Evolutionary conservation across 2,329 filamentous ascomycete species (phyloP).

Genomic region (Apiospora rasikravindrae): DNA sequence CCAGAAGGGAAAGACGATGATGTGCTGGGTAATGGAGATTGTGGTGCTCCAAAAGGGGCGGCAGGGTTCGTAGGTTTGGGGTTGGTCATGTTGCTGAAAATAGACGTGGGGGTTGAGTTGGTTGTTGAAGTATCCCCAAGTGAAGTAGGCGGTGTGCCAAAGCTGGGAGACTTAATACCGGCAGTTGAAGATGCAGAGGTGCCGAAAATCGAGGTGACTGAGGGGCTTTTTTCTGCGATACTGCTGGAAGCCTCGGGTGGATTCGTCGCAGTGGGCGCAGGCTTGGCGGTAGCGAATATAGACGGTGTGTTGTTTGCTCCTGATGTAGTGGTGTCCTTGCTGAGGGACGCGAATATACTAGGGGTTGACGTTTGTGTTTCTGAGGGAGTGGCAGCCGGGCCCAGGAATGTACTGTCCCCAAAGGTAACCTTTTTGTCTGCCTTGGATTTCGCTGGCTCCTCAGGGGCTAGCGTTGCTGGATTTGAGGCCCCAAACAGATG

Average conservation of each 20-base stretch:
- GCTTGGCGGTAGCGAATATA: neutral
- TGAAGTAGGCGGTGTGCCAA: neutral
- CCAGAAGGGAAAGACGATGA: neutral
- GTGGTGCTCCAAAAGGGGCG: neutral
- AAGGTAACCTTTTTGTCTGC: slow-evolving; percentile 28
- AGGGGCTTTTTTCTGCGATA: neutral
- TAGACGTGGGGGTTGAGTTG: neutral
- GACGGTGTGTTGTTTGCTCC: neutral
- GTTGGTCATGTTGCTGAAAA: neutral
- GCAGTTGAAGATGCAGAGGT: slow-evolving; percentile 19
- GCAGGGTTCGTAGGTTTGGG: neutral
- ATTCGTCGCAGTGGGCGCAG: neutral
- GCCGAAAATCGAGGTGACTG: slow-evolving; percentile 1
- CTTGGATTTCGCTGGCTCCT: neutral
- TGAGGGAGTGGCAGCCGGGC: neutral
- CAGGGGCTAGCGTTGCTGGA: neutral
- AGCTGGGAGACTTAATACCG: slow-evolving; percentile 17
- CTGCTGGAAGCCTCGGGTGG: neutral
- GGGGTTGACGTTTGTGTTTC: slow-evolving; percentile 7
- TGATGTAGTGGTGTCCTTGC: slow-evolving; percentile 19
- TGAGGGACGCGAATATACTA: slow-evolving; percentile 25
- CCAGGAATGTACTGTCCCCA: slow-evolving; percentile 20
- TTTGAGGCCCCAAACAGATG: slow-evolving; percentile 1
- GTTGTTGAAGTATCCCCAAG: neutral
- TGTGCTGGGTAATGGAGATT: neutral